Evolutionary conservation across 2,329 filamentous ascomycete genomes (phyloP).

Genomic region (Ophiognomonia clavigignenti-juglandacearum): DNA sequence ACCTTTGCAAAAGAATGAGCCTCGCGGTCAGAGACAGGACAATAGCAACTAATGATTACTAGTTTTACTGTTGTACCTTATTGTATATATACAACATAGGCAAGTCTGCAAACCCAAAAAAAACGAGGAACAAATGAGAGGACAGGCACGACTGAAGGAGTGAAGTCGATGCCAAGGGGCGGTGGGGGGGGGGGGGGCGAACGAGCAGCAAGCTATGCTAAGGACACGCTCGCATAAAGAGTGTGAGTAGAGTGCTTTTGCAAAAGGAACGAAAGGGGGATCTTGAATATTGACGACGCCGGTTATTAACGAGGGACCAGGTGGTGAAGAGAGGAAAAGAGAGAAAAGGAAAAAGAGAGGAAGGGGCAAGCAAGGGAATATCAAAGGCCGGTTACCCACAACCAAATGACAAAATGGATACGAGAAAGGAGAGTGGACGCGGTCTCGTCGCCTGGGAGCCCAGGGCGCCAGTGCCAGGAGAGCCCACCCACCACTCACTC

Average conservation of each 20-base stretch:
- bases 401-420: constrained; percentile 15
- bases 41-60: constrained; percentile 11
- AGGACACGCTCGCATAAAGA: constrained; percentile 5
- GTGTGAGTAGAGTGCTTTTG: constrained; percentile 4
- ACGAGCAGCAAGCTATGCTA: no score
- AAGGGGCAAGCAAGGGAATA: not conserved
- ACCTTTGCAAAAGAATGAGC: constrained; percentile 13
- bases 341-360: constrained; percentile 1
- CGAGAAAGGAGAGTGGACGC: constrained; percentile 15
- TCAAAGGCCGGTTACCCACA: not conserved
- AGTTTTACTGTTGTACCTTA: not conserved
- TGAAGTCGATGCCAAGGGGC: constrained; percentile 37
- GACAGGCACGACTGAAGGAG: constrained; percentile 44
- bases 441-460: no score
- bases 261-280: constrained; percentile 31
- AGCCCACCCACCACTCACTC: constrained; percentile 9
- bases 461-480: not conserved
- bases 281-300: constrained; percentile 22
- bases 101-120: constrained; percentile 1
- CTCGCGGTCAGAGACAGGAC: constrained; percentile 6
- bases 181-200: constrained; percentile 3
- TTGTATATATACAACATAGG: not conserved
- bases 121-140: constrained; percentile 32
- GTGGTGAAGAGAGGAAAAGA: constrained; percentile 15
- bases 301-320: constrained; percentile 25